Evolutionary conservation across 352 stramenopile genomes (phyloP), one percentile per base, ranked within the genome.

Genomic region (Globisporangium iwayamae): DNA sequence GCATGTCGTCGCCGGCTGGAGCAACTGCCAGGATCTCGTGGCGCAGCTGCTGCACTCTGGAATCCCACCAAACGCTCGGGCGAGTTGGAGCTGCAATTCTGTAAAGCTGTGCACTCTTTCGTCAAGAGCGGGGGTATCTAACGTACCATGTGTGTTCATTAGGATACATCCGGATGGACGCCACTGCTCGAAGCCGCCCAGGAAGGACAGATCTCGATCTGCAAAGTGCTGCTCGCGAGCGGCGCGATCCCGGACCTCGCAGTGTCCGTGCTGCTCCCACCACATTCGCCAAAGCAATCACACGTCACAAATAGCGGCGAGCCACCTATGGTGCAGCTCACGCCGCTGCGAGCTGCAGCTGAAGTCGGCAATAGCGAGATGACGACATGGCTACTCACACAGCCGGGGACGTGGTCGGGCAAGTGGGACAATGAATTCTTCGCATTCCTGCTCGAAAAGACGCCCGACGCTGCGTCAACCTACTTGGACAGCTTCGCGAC

Each of bases 161-260:
- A 76, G 56, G 76, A 88, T 57, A 62, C 69, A 34, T 72, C 69
- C 11, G 80, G 78, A 22, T 88, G 81, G 81, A 88, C 76, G 47
- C 78, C 81, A 25, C 61, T 87, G 63, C 75, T 90, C 7, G 81
- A 90, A 50, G 81, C 78, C 5, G 75, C 77, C 4, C 78, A 90
- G 50, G 78, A 87, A 65, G 81, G 76, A 2, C 78, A 84, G 56
- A 73, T 85, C 56, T 60, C 48, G 22, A 78, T 76, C n/a, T 85
- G 78, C 38, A 65, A 77, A 52, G 72, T 77, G 22, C 63, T 88
- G 22, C 41, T 88, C 4, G 74, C 70, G 13, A 61, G 69, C n/a
- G 75, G 75, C 16, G 78, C 76, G 9, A 81, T 62, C 5, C 75
- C 76, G 0, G 66, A 87, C 47, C 60, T 88, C 4, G 67, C 69